Evolutionary conservation across 2,329 filamentous ascomycete genomes (phyloP).

Genomic region (Xylariomycetidae sp.): DNA sequence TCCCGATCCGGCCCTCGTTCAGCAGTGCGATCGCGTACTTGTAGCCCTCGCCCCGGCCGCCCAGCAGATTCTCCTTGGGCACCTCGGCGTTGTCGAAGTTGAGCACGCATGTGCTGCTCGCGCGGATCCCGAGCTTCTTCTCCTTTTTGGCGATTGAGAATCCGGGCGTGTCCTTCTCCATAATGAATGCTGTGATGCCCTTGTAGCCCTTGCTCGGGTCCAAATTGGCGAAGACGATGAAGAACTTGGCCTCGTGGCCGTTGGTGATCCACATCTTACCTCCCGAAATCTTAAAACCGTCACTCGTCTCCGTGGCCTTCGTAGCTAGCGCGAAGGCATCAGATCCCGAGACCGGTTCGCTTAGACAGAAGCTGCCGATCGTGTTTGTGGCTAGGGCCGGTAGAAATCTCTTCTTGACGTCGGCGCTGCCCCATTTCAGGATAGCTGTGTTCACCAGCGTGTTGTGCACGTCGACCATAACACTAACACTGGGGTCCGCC

Average conservation of each 20-base stretch:
- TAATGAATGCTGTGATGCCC: slow-evolving; percentile 92
- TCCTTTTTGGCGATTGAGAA: slow-evolving; percentile 99
- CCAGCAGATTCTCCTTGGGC: slow-evolving; percentile 81
- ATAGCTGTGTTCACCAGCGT: slow-evolving; percentile 94
- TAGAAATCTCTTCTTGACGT: slow-evolving; percentile 79
- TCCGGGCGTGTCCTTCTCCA: slow-evolving; percentile 83
- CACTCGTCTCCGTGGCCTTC: slow-evolving; percentile 76
- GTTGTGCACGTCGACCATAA: slow-evolving; percentile 96
- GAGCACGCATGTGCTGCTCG: slow-evolving; percentile 92
- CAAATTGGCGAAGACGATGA: slow-evolving; percentile 97
- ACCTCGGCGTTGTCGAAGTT: slow-evolving; percentile 96
- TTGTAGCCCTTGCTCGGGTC: slow-evolving; percentile 91
- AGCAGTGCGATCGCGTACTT: slow-evolving; percentile 93
- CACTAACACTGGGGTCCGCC: slow-evolving; percentile 90
- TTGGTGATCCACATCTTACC: slow-evolving; percentile 99
- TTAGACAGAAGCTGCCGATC: slow-evolving; percentile 88
- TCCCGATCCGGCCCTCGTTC: slow-evolving; percentile 96
- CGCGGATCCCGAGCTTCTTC: slow-evolving; percentile 97
- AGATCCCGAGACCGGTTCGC: slow-evolving; percentile 86
- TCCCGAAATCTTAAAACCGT: slow-evolving; percentile 82
- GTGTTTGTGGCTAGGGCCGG: slow-evolving; percentile 87
- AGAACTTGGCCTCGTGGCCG: slow-evolving; percentile 86
- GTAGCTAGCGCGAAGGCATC: slow-evolving; percentile 95
- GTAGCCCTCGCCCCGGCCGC: slow-evolving; percentile 87
- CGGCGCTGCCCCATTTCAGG: slow-evolving; percentile 74